These are phyloP conservation scores for Yarrowia divulgata DNA, from an alignment of 805 yeast species.

Conservation along the genomic window DNA sequence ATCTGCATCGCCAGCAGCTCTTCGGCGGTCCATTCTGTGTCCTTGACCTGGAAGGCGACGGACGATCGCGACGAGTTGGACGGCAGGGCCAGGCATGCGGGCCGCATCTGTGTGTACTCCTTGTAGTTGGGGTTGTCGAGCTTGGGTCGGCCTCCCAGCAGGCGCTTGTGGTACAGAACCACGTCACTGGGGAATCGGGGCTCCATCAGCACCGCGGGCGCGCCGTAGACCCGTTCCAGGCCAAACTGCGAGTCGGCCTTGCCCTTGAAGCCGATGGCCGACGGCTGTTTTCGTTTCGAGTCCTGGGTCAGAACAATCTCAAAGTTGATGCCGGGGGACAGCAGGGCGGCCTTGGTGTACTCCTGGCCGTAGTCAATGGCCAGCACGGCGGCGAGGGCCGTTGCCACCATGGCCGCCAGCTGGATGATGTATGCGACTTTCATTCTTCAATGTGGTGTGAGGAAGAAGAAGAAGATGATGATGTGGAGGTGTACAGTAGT, in stretches of 20 bases:
- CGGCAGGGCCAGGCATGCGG: conserved; percentile 63
- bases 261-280: conserved; percentile 72
- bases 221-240: conserved; percentile 75
- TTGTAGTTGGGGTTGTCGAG: conserved; percentile 56
- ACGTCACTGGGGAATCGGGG: conserved; percentile 78
- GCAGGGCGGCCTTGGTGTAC: conserved; percentile 81
- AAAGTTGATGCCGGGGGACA: conserved; percentile 89
- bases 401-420: conserved; percentile 40
- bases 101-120: conserved; percentile 57
- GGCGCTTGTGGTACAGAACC: conserved; percentile 68
- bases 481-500: neutral
- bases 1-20: conserved; percentile 86
- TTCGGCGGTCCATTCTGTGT: conserved; percentile 61
- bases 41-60: conserved; percentile 62
- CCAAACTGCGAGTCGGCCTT: conserved; percentile 32
- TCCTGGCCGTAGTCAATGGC: conserved; percentile 93
- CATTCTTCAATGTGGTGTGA: neutral
- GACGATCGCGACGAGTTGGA: conserved; percentile 60
- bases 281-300: conserved; percentile 85
- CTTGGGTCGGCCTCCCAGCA: conserved; percentile 61
- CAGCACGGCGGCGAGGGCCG: conserved; percentile 65
- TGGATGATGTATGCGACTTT: conserved; percentile 25
- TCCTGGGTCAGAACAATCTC: conserved; percentile 90
- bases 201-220: conserved; percentile 71
- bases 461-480: neutral